A percentile compares a stretch with the other conserved stretches of the same genome.
Conservation (phyloP, 2,329 filamentous ascomycete species). For the Epichloe sibirici region DNA sequence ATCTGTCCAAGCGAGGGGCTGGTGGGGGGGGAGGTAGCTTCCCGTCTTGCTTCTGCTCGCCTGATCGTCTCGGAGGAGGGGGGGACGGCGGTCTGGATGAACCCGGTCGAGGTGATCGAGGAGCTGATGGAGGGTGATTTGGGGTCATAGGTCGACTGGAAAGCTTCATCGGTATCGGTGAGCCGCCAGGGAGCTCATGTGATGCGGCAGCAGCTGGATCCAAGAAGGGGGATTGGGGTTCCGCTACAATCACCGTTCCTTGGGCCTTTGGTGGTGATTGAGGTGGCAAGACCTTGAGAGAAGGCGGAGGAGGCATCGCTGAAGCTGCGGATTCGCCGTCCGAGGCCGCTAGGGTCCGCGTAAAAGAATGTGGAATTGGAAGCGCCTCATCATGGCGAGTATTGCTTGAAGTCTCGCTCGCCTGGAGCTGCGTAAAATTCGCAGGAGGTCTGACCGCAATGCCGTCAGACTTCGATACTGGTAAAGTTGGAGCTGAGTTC, state of each 20-base stretch:
- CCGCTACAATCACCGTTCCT: constrained; percentile 19
- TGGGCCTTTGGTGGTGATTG: constrained; percentile 50
- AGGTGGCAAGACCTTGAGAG: constrained; percentile 58
- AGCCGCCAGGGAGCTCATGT: constrained; percentile 27
- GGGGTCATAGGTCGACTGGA: constrained; percentile 45
- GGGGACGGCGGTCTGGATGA: constrained; percentile 47
- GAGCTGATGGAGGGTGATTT: constrained; percentile 22
- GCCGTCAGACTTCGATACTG: background rate
- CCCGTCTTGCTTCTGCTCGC: constrained; percentile 38
- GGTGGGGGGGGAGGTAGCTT: constrained; percentile 54
- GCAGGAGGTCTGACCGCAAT: constrained; percentile 12
- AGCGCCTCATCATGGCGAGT: constrained; percentile 12
- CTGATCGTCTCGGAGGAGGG: constrained; percentile 51
- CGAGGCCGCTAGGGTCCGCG: constrained; percentile 11
- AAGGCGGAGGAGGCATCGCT: constrained; percentile 43
- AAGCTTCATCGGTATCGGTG: constrained; percentile 37
- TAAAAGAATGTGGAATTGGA: constrained; percentile 13
- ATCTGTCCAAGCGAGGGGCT: constrained; percentile 68
- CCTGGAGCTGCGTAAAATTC: constrained; percentile 13
- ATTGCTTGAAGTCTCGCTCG: constrained; percentile 9
- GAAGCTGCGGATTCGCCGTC: constrained; percentile 13
- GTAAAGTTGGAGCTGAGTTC: background rate
- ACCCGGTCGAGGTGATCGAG: constrained; percentile 33
- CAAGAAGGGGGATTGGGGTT: constrained; percentile 34
- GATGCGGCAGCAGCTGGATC: constrained; percentile 33